Conservation (phyloP, 164 flowering plant species). For the Chimonanthus salicifolius region DNA sequence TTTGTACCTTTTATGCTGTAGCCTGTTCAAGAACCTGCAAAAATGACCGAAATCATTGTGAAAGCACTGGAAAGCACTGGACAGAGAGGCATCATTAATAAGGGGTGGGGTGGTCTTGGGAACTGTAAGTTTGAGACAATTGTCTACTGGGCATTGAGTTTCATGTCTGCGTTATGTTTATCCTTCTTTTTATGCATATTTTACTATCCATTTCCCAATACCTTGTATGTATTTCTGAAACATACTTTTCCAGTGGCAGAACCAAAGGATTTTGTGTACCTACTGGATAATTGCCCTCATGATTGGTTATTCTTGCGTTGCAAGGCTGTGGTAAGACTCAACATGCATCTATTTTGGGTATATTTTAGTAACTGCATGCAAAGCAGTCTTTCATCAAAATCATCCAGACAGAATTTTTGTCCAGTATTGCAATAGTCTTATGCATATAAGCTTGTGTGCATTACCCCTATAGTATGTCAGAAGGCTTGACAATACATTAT, state of each 20-base stretch:
- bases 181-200: not conserved
- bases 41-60: constrained; percentile 92
- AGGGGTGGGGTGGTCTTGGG: constrained; percentile 99
- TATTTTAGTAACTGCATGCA: too few relatives aligned
- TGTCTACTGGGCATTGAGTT: not conserved
- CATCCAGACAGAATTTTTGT: too few relatives aligned
- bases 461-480: too few relatives aligned
- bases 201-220: not conserved
- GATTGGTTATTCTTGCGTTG: constrained; percentile 96
- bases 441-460: too few relatives aligned
- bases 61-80: constrained; percentile 76
- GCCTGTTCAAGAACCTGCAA: constrained; percentile 98
- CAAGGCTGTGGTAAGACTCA: constrained; percentile 84
- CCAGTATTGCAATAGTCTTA: too few relatives aligned
- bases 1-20: constrained; percentile 12
- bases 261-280: constrained; percentile 67
- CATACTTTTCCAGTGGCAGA: constrained; percentile 59
- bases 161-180: not conserved
- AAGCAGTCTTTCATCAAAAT: too few relatives aligned
- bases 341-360: not conserved
- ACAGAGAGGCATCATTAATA: constrained; percentile 94
- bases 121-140: constrained; percentile 54
- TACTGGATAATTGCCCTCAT: constrained; percentile 88
- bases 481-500: too few relatives aligned
- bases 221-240: constrained; percentile 8